Evolutionary conservation across 805 yeast genomes (phyloP).

Genomic region (Wickerhamomyces canadensis): DNA sequence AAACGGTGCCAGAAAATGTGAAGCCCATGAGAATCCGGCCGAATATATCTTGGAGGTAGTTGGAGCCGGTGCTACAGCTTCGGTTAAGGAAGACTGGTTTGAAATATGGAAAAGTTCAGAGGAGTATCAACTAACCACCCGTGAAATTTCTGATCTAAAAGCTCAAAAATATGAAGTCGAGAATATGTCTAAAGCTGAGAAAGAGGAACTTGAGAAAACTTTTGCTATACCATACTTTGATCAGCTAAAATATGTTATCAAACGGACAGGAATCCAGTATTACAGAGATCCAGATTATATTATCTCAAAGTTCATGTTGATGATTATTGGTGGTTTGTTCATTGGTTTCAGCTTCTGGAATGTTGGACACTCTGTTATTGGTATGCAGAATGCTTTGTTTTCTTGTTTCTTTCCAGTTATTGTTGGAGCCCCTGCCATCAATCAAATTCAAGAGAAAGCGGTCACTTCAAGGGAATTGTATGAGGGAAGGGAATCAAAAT

Average conservation of each 20-base stretch:
- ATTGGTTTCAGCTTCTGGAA: slow-evolving; percentile 74
- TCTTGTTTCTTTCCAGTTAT: slow-evolving; percentile 56
- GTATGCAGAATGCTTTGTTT: slow-evolving; percentile 59
- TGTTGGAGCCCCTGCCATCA: slow-evolving; percentile 50
- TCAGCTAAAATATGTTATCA: slow-evolving; percentile 37
- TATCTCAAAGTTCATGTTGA: slow-evolving; percentile 50
- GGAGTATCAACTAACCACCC: slow-evolving; percentile 26
- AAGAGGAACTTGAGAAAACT: slow-evolving; percentile 14
- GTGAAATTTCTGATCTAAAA: slow-evolving; percentile 23
- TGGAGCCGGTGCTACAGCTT: slow-evolving; percentile 71
- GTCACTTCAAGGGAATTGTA: slow-evolving; percentile 54
- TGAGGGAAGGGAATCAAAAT: slow-evolving; percentile 67
- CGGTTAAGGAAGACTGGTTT: slow-evolving; percentile 51
- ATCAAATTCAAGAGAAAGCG: slow-evolving; percentile 62
- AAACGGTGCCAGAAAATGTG: slow-evolving; percentile 59
- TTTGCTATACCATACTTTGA: slow-evolving; percentile 36
- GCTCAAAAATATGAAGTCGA: not conserved
- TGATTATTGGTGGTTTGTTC: slow-evolving; percentile 52
- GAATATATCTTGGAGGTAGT: slow-evolving; percentile 68
- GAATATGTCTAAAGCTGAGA: slow-evolving; percentile 7
- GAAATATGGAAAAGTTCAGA: slow-evolving; percentile 49
- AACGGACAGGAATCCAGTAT: slow-evolving; percentile 38
- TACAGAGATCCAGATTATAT: slow-evolving; percentile 63
- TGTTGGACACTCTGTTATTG: slow-evolving; percentile 44
- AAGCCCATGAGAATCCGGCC: slow-evolving; percentile 59